Conservation (phyloP, 2,329 filamentous ascomycete species). For the Colletotrichum truncatum region DNA sequence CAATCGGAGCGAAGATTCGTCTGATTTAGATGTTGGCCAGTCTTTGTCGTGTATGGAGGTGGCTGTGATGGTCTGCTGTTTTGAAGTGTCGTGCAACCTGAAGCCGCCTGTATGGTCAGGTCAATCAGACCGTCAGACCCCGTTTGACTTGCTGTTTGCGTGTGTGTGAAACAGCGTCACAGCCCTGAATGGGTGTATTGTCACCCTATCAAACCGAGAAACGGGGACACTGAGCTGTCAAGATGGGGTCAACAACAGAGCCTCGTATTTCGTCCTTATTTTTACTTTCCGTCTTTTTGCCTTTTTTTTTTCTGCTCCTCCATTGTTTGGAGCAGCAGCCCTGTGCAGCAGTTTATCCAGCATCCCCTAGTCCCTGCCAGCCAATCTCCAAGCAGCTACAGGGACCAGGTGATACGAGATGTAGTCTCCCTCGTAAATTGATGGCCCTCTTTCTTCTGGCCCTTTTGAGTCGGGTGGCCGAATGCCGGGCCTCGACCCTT, state of each 20-base stretch:
- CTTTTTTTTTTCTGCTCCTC: background rate
- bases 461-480: constrained; percentile 2
- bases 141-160: constrained; percentile 28
- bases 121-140: constrained; percentile 14
- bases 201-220: constrained; percentile 24
- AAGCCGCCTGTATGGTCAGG: constrained; percentile 5
- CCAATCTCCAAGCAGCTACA: constrained; percentile 24
- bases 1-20: constrained; percentile 3
- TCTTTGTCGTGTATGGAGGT: constrained; percentile 16
- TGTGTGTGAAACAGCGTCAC: constrained; percentile 22
- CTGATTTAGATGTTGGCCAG: background rate
- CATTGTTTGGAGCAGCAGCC: constrained; percentile 6
- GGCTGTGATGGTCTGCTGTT: constrained; percentile 24
- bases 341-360: constrained; percentile 14
- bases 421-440: background rate
- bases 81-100: constrained; percentile 20
- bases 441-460: background rate
- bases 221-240: constrained; percentile 6
- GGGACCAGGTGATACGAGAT: constrained; percentile 28
- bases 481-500: constrained; percentile 18
- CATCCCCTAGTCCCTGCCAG: constrained; percentile 12
- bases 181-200: constrained; percentile 9
- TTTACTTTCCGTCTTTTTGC: constrained; percentile 4
- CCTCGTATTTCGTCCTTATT: constrained; percentile 21
- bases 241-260: constrained; percentile 13